A percentile compares a stretch with the other conserved stretches of the same genome.
Conservation (phyloP, 345 rosid species). For the Eucalyptus fibrosa region DNA sequence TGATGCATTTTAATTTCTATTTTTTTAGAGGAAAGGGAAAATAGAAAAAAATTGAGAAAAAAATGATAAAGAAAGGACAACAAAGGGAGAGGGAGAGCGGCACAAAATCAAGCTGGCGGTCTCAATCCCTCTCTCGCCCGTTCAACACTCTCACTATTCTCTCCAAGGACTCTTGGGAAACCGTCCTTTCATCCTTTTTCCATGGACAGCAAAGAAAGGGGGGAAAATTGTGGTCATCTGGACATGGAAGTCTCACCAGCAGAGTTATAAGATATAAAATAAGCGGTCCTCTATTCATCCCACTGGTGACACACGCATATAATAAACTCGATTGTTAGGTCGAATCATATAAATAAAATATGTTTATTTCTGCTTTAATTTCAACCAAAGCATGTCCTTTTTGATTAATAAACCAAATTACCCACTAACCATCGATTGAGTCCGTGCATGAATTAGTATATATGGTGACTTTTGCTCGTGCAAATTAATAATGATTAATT, state of each 20-base stretch:
- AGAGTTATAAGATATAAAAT: neutral
- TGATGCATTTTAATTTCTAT: neutral
- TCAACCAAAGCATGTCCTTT: neutral
- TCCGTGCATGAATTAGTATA: neutral
- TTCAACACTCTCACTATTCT: neutral
- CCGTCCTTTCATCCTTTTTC: neutral
- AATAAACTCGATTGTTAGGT: neutral
- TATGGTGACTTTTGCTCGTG: neutral
- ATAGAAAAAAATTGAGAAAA: neutral
- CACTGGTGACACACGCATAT: neutral
- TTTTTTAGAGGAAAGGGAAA: neutral
- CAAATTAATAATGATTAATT: neutral
- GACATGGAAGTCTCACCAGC: neutral
- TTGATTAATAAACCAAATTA: neutral
- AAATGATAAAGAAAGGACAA: neutral
- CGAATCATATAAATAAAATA: neutral
- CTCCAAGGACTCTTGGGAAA: neutral
- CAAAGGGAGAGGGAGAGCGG: neutral
- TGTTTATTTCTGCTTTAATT: neutral
- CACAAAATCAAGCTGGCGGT: neutral
- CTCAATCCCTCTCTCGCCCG: neutral
- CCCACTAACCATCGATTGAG: neutral
- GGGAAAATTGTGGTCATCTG: neutral
- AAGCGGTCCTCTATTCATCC: neutral
- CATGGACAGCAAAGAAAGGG: neutral